Conservation (phyloP, 106 monocot genomes). For the Acorus calamus region DNA sequence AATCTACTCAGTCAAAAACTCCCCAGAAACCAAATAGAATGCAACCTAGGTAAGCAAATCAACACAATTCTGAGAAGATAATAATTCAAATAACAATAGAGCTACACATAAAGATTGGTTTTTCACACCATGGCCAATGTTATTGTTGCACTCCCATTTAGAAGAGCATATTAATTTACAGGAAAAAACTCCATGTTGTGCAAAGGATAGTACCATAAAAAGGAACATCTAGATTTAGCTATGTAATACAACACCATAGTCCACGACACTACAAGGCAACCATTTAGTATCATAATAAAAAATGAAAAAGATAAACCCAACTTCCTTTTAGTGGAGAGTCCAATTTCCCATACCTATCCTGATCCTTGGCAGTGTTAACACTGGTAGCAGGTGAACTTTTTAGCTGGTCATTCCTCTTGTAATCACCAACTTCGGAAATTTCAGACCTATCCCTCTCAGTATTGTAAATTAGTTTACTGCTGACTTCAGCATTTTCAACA, state of each 20-base stretch:
- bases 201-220: no score
- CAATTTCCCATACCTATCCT: constrained; percentile 23
- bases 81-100: constrained; percentile 1
- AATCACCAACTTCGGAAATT: constrained; percentile 24
- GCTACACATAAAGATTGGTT: no score
- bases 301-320: neutral
- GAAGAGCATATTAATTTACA: neutral
- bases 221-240: no score
- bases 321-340: neutral
- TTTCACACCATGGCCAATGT: neutral
- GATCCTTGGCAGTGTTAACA: constrained; percentile 38
- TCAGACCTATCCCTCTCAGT: constrained; percentile 18
- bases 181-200: neutral
- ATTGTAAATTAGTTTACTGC: constrained; percentile 11
- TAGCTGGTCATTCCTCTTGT: constrained; percentile 7
- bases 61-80: neutral
- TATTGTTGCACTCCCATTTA: neutral
- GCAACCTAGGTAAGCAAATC: no score
- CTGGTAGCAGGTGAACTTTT: constrained; percentile 38
- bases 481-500: neutral
- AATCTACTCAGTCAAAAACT: no score
- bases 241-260: no score
- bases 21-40: no score
- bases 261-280: neutral
- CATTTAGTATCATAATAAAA: neutral